phyloP scores from a whole-genome alignment of 345 rosid species.

The Pugionium cornutum region DNA sequence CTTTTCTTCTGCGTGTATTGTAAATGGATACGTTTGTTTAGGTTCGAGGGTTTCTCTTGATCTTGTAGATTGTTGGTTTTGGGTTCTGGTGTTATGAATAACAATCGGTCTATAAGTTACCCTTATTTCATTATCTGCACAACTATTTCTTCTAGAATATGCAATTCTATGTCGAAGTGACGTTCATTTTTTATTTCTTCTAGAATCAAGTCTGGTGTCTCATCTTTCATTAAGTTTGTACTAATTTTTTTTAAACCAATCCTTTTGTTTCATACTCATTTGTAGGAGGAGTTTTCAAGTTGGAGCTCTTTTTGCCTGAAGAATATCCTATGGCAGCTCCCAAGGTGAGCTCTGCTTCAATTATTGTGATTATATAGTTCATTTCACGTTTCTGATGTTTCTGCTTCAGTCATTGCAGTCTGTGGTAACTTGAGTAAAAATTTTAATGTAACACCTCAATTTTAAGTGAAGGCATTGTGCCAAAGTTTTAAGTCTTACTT shows the following conservation, averaged over 20 bases:
- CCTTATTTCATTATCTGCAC: background rate
- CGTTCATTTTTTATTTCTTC: background rate
- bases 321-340: constrained; percentile 99
- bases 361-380: background rate
- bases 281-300: constrained; percentile 93
- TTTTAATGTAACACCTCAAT: background rate
- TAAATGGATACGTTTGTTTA: background rate
- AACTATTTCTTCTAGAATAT: background rate
- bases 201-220: background rate
- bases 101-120: constrained; percentile 3
- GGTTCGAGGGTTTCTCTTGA: constrained; percentile 3
- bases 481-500: background rate
- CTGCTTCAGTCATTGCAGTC: background rate
- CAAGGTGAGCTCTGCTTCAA: constrained; percentile 52
- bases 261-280: constrained; percentile 13
- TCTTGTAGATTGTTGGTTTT: background rate
- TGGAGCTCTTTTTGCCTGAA: constrained; percentile 98
- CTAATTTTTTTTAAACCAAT: background rate
- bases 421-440: background rate
- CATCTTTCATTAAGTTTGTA: background rate
- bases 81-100: background rate
- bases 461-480: background rate
- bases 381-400: background rate
- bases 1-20: background rate
- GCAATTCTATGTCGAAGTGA: background rate